Evolutionary conservation across 148 eudicot species (phyloP).

Genomic region (Agrostemma githago): DNA sequence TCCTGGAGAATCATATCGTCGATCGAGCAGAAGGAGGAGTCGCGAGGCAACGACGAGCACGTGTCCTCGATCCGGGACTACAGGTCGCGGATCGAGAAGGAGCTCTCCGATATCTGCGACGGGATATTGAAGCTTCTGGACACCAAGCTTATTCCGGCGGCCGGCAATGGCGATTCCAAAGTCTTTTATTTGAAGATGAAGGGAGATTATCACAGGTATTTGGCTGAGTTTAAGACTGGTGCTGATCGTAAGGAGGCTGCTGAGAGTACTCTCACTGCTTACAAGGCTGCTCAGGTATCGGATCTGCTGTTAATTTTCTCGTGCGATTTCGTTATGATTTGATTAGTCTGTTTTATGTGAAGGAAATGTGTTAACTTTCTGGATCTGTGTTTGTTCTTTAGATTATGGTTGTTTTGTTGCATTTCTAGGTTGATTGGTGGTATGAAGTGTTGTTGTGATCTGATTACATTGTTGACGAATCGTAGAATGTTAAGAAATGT

Average conservation of each 20-base stretch:
- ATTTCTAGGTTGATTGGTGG: no score
- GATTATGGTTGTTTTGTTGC: background rate
- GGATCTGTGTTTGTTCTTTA: background rate
- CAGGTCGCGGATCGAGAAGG: slow-evolving; percentile 54
- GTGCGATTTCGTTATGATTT: background rate
- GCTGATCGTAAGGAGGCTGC: slow-evolving; percentile 63
- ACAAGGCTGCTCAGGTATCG: slow-evolving; percentile 61
- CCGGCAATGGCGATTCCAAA: slow-evolving; percentile 46
- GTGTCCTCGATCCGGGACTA: slow-evolving; percentile 40
- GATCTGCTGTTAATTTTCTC: background rate
- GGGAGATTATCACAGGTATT: slow-evolving; percentile 61
- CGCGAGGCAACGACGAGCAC: slow-evolving; percentile 60
- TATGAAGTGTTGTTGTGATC: background rate
- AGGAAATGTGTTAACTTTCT: background rate
- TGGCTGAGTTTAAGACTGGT: slow-evolving; percentile 68
- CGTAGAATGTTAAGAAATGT: no score
- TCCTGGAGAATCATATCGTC: slow-evolving; percentile 65
- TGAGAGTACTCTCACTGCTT: slow-evolving; percentile 64
- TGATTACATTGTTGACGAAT: background rate
- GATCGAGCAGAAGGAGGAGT: slow-evolving; percentile 64
- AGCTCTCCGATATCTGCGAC: slow-evolving; percentile 47
- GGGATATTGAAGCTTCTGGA: slow-evolving; percentile 57
- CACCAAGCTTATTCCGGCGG: slow-evolving; percentile 41
- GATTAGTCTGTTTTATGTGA: background rate
- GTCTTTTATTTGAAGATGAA: slow-evolving; percentile 69